These are phyloP conservation scores for Zygnema circumcarinatum DNA, from an alignment of 139 green algal genomes.

Conservation along the genomic window DNA sequence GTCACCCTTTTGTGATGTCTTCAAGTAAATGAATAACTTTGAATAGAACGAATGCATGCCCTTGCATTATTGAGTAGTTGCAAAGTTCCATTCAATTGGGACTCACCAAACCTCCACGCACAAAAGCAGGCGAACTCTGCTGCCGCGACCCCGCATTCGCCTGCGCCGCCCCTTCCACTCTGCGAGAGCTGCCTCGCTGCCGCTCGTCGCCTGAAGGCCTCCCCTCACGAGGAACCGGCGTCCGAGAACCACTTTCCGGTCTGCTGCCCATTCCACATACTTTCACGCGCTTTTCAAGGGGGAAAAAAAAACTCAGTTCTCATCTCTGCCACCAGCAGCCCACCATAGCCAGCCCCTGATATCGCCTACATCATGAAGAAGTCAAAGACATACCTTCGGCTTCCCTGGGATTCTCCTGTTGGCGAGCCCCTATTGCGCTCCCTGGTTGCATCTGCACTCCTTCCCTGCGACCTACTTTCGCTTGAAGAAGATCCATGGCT, in stretches of 20 bases:
- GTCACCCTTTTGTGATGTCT: background rate
- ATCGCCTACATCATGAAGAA: background rate
- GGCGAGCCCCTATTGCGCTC: background rate
- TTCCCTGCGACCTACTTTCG: background rate
- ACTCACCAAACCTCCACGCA: background rate
- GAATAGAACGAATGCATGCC: background rate
- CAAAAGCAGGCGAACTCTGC: background rate
- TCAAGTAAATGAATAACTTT: no score
- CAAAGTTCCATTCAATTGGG: background rate
- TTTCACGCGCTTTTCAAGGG: background rate
- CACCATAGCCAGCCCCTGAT: background rate
- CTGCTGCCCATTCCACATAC: background rate
- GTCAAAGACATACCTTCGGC: background rate
- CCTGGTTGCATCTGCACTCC: background rate
- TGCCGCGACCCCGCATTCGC: background rate
- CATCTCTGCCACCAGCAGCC: background rate
- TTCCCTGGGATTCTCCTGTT: background rate
- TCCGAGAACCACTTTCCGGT: background rate
- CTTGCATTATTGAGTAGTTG: background rate
- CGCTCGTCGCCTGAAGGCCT: background rate
- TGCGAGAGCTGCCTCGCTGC: background rate
- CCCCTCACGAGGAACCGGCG: no score
- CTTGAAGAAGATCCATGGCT: background rate
- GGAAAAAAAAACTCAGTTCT: background rate
- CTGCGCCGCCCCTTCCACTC: background rate